Base-by-base conservation (phyloP, 768 basidiomycete genomes). In the Clathrus columnatus region DNA sequence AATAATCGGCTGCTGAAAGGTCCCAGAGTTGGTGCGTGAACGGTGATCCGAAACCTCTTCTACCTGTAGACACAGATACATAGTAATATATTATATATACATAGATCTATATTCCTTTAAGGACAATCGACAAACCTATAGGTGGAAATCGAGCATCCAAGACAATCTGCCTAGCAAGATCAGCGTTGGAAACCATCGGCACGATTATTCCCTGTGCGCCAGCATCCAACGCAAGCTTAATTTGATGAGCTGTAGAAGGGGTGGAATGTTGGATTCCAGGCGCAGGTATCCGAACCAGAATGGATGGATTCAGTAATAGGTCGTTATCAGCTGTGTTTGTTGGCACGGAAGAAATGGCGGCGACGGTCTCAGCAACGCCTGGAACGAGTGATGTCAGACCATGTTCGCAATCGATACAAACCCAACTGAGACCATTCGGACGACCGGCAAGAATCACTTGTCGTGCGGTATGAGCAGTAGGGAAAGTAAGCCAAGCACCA, bases 331-430 rank as follows among this genome's bases (percentile, higher is more conserved):
- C 14, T 17, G 54, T 50, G n/a, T 36, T 36, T 17, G 17, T 5
- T 27, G 57, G 57, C 8, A 59, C 20, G 28, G 57, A 74, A 1
- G 78, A 69, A 36, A 85, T 79, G 0, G 79, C 81, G 48, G 75
- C 69, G 43, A 82, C 69, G 47, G 71, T 74, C 61, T 84, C 83
- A 1, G 79, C 75, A 1, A 77, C 80, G 4, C 77, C 79, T 0
- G 80, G 79, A 14, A 76, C 72, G 42, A 84, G 65, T 3, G 80
- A 70, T 0, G 79, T 72, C 29, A 83, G 67, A 1, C 84, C 83
- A 61, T 85, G 84, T 65, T 86, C 84, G 63, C 83, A 83, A 63
- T 86, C 84, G 60, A 87, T 69, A 46, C 76, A 65, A 24, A 87
- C 70, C 83, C 83, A 85, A 30, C 46, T 55, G 44, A 55, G 54